Conservation (phyloP, 2,329 filamentous ascomycete genomes). For the Zymoseptoria pseudotritici region DNA sequence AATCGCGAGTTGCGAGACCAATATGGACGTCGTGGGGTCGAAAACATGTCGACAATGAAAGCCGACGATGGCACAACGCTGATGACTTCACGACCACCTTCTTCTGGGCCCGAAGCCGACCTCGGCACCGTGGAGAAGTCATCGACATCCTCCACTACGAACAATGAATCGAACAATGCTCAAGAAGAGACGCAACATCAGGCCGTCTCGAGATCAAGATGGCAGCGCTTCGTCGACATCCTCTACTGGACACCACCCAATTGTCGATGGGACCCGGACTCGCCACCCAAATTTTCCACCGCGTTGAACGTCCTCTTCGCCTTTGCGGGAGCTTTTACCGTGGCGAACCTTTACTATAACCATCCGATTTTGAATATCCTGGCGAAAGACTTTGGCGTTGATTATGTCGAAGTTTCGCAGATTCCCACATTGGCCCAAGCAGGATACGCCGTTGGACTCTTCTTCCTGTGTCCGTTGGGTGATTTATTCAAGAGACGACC, state of each 20-base stretch:
- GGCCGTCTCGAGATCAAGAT: conserved; percentile 10
- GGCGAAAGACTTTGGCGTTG: conserved; percentile 62
- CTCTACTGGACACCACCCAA: conserved; percentile 55
- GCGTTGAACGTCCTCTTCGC: conserved; percentile 64
- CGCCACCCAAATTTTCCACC: conserved; percentile 61
- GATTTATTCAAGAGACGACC: conserved; percentile 60
- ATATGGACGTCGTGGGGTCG: neutral
- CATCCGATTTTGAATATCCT: conserved; percentile 73
- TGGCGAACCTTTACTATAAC: conserved; percentile 75
- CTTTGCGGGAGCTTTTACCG: conserved; percentile 59
- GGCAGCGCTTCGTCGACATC: conserved; percentile 20
- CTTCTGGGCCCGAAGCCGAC: neutral
- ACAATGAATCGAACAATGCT: neutral
- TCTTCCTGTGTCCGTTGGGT: conserved; percentile 69
- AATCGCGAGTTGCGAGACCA: neutral
- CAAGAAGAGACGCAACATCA: neutral
- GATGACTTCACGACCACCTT: neutral
- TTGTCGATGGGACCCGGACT: conserved; percentile 60
- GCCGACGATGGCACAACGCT: neutral
- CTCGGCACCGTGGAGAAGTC: neutral
- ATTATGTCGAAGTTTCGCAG: conserved; percentile 57
- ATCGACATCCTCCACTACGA: conserved; percentile 1
- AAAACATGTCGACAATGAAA: neutral
- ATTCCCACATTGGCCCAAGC: conserved; percentile 73
- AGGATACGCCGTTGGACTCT: conserved; percentile 65